Evolutionary conservation across 441 rosid genomes (phyloP), one percentile per base, ranked within the genome.

Genomic region (Adansonia gregorii): DNA sequence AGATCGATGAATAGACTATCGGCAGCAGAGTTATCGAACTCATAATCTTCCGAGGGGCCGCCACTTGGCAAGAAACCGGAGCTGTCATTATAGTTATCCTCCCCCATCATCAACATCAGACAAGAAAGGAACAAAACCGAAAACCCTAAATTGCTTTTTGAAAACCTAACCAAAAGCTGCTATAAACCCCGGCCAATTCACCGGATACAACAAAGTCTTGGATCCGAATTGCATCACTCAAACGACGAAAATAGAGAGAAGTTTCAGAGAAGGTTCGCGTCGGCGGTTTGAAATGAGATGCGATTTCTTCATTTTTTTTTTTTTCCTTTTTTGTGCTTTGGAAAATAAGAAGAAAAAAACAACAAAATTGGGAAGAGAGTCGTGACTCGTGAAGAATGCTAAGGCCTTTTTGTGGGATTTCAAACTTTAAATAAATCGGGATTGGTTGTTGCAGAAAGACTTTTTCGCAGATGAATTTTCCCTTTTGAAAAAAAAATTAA

Each of bases 1-100:
- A 86, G 22, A 72, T 88, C 97, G 15, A 93, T 86, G 67, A 80
- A 14, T 78, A 92, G 74, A 24, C 80, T 85, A 2, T 86, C 90
- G 14, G 14, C 24, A 63, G 54, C 89, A n/a, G 81, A 68, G 31
- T 61, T 84, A 56, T 80, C 89, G 67, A 75, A 75, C 14, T 74
- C 73, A 74, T 72, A 88, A 54, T 67, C 83, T 73, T 56, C 51
- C 65, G 60, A 51, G 68, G 64, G 55, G 73, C 14, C 84, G 2
- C 76, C 77, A 56, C 24, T 74, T 59, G 77, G 14, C 22, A 74
- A 75, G 49, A 72, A 76, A 55, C 55, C 59, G 76, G 49, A 41
- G 76, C 68, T 43, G 35, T 41, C 64, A 8, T 76, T 65, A 52
- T 41, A 56, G 52, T 78, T 78, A 31, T 72, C 76, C 46, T 76